A percentile compares a stretch with the other conserved stretches of the same genome.
Evolutionary conservation across 768 basidiomycete genomes (phyloP).

Genomic region (Calocybe cyanea): DNA sequence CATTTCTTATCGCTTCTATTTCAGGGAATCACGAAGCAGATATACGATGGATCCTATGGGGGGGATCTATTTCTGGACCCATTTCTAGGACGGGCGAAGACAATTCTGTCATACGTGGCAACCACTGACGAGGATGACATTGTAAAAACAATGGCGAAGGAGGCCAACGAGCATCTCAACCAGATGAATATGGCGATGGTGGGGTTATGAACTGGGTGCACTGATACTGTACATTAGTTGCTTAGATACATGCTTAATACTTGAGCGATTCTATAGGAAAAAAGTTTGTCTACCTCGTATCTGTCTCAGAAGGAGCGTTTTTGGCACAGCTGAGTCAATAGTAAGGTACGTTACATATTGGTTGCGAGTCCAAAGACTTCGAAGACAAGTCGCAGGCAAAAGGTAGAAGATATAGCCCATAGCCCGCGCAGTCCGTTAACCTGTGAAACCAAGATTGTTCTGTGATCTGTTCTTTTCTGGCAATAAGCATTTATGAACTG

Average conservation of each 20-base stretch:
- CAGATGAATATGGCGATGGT: slow-evolving; percentile 46
- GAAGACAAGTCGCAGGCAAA: slow-evolving; percentile 17
- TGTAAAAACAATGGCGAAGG: slow-evolving; percentile 73
- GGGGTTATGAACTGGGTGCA: slow-evolving; percentile 25
- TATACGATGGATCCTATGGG: slow-evolving; percentile 40
- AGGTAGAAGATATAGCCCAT: slow-evolving; percentile 12
- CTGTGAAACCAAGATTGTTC: slow-evolving; percentile 10
- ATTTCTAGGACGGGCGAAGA: slow-evolving; percentile 46
- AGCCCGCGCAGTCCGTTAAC: slow-evolving; percentile 23
- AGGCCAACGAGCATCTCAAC: slow-evolving; percentile 53
- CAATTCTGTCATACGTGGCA: slow-evolving; percentile 66
- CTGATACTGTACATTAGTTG: not conserved
- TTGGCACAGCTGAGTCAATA: slow-evolving; percentile 80
- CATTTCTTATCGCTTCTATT: slow-evolving; percentile 73
- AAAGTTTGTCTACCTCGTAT: slow-evolving; percentile 73
- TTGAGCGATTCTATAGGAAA: not conserved
- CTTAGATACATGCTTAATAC: not conserved
- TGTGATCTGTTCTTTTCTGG: not conserved
- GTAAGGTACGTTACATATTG: slow-evolving; percentile 59
- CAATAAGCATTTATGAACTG: slow-evolving; percentile 5
- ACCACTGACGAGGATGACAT: slow-evolving; percentile 69
- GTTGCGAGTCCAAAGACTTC: slow-evolving; percentile 32
- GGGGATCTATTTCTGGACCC: slow-evolving; percentile 28
- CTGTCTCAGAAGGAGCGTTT: slow-evolving; percentile 78
- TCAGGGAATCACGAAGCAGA: slow-evolving; percentile 49